Evolutionary conservation across 2,329 filamentous ascomycete species (phyloP), one percentile per base, ranked within the genome.

Genomic region (Talaromyces sp.): DNA sequence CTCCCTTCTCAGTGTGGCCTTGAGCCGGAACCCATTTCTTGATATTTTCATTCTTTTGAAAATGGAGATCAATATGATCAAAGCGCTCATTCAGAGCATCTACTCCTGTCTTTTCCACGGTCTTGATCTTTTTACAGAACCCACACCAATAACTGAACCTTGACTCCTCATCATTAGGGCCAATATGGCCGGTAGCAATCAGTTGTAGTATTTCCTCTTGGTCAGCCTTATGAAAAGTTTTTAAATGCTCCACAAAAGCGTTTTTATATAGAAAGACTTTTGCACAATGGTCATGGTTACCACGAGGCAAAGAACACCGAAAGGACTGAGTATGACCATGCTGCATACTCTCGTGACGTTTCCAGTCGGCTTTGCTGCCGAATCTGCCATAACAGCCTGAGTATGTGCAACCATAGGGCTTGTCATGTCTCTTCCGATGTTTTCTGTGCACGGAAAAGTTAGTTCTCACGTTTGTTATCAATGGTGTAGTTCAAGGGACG

Each of bases 281-380:
- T 9, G 80, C 83, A 70, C 91, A 95, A 19, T 72, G 67, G 5
- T 68, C 70, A 45, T 75, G 70, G 7, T 68, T 24, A 16, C 60
- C n/a, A 45, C 72, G 68, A 7, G 69, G 73, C 35, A 84, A 76
- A 35, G 85, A 81, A 73, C 93, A 97, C 35, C 85, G 86, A 88
- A 90, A 97, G 57, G 84, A 83, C 71, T 93, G 89, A 6, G 85
- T 76, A 66, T 90, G 86, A 67, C 86, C 87, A 74, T 97, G 93
- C 72, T 94, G 90, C 16, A 86, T 87, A 69, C 87, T 90, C 73
- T 97, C 94, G 72, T 97, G 93, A 1, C 93, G 87, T 74, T 96
- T 96, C 93, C 88, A 97, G 76, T 97, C 93, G 66, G 92, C 93
- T 74, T 97, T 96, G 76, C 90, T 93, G n/a, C 93, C 93, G 70